Evolutionary conservation across 257 asterid species (phyloP), one percentile per base, ranked within the genome.

Genomic region (Solanum sitiens): DNA sequence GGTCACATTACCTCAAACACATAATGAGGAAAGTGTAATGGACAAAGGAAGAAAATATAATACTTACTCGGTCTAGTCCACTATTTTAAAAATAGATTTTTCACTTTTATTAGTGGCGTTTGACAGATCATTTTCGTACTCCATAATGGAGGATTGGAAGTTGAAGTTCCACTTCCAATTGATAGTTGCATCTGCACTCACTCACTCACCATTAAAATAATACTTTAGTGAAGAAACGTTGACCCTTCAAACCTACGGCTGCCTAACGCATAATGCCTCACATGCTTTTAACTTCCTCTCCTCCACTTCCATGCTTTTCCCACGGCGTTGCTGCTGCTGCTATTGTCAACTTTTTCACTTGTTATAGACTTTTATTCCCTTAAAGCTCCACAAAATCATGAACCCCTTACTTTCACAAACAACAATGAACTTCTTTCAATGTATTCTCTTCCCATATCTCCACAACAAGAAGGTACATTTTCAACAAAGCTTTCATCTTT

Each of bases 401-500:
- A 45, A 75, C 25, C 37, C 44, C 16, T 73, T 85, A 85, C 83
- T 40, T 35, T 39, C 37, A 85, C 88, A 35, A 75, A 86, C 84
- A 86, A 77, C 80, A 87, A 95, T 95, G 98, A 89, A 89, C 72
- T 86, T 80, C 73, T 63, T 80, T 42, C 76, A 11, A 47, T 85
- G 89, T 35, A 75, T 65, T 89, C 72, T 83, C 88, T 89, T 90
- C 82, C 84, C 89, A 63, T 39, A 13, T 91, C 88, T 90, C 89
- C 74, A 84, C 73, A 89, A 83, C 91, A 93, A 86, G 73, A 93
- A 94, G 96, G 99, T 96, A 13, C 88, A 74, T 47, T 76, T 76
- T 61, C 39, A 27, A 68, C 37, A 4, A 44, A 16, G 5, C 86
- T 86, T 90, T 83, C 32, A 86, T 50, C 7, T 87, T 87, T 63